Evolutionary conservation across 139 green algal species (phyloP), one percentile per base, ranked within the genome.

Genomic region (Coelastrella sp.): DNA sequence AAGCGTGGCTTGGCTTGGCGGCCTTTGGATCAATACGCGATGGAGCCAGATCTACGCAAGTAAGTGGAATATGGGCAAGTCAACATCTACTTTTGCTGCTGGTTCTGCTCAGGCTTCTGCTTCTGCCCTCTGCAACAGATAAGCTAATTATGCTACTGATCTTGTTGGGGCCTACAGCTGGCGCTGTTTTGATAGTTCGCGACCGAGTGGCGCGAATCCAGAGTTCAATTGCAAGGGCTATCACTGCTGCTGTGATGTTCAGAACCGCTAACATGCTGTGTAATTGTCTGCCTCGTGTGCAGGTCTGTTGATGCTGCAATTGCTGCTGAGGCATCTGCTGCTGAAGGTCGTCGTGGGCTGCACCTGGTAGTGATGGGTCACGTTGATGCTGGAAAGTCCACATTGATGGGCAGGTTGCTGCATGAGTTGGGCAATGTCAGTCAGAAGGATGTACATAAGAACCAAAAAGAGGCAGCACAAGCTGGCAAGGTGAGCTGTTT

Each of bases 321-420:
- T 0, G 79, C 84, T 5, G 88, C 75, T 3, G 94, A 96, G 71
- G 65, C 79, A 7, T 59, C 17, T 0, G 80, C 47, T 4, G 16
- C 17, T 17, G 82, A 77, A 65, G 87, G 84, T 59, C 84, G 61
- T 56, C 74, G 58, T 47, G 68, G 83, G 7, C 93, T 99, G 79
- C 96, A 98, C 91, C 92, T 99, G 20, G 96, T 98, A 17, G 94
- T 99, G 80, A 83, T 99, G 82, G 98, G 98, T 0, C 98, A 99
- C 88, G 98, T 99, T 80, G 98, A 99, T 87, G 88, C 88, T 0
- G 98, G 98, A 73, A 99, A 99, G 96, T 97, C 93, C 85, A 99
- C 97, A 6, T 95, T 99, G 6, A 99, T 99, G 96, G 98, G 98
- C 17, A 94, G 97, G 57, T 93, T 98, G 92, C 95, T 99, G 83